phyloP scores from a whole-genome alignment of 768 basidiomycete genomes.

The Brasilioporus rufonigricans region DNA sequence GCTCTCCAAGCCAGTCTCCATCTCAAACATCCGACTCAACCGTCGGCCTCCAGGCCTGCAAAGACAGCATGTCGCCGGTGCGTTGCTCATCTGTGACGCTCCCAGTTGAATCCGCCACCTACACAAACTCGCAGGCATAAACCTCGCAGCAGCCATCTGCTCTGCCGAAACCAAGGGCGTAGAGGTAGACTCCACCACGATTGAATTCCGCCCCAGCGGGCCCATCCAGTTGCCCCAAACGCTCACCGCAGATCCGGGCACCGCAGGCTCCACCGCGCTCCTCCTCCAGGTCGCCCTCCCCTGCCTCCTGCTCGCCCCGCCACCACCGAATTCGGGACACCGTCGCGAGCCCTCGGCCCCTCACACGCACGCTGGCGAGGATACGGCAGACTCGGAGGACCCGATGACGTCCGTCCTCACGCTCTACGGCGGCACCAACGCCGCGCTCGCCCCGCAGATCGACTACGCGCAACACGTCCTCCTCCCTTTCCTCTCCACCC shows the following conservation, averaged over 20 bases:
- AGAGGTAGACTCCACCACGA: conserved; percentile 45
- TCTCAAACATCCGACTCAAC: conserved; percentile 58
- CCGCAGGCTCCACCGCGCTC: conserved; percentile 70
- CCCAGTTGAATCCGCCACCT: too few species aligned
- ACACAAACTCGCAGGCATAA: conserved; percentile 46
- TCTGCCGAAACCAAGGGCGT: conserved; percentile 54
- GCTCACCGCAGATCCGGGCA: conserved; percentile 47
- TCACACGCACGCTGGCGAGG: too few species aligned
- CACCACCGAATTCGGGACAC: not conserved
- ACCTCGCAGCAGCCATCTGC: conserved; percentile 62
- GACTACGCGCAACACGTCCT: conserved; percentile 68
- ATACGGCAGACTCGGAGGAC: not conserved
- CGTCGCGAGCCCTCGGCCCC: too few species aligned
- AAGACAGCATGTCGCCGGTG: conserved; percentile 71
- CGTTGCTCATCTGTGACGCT: not conserved
- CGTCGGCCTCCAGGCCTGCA: conserved; percentile 64
- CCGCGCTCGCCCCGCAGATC: conserved; percentile 66
- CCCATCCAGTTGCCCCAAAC: conserved; percentile 37
- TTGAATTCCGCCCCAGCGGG: conserved; percentile 62
- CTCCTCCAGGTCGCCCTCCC: conserved; percentile 73
- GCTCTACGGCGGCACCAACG: conserved; percentile 73
- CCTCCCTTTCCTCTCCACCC: conserved; percentile 61
- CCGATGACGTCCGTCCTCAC: conserved; percentile 46
- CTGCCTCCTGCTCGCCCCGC: conserved; percentile 55
- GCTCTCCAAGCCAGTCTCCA: conserved; percentile 54